A percentile compares a stretch with the other conserved stretches of the same genome.
phyloP scores from a whole-genome alignment of 2,329 filamentous ascomycete genomes.

The Diaporthe capsici region DNA sequence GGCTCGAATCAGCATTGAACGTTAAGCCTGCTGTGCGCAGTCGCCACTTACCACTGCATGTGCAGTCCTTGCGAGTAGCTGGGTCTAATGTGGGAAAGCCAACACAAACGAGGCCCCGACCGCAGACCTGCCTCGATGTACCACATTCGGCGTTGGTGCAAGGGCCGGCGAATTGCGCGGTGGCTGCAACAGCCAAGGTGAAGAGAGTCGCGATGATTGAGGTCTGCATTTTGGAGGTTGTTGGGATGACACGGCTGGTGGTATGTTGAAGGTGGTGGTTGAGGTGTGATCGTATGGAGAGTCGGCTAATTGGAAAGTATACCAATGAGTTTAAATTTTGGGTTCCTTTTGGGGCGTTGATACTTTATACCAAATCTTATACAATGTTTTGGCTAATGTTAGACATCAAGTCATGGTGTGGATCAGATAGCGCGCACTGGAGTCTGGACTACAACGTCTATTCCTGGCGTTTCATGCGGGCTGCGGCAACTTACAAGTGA shows the following conservation, averaged over 20 bases:
- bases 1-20: neutral
- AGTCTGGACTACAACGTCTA: conserved; percentile 6
- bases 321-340: fast-evolving
- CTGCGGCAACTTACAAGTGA: conserved; percentile 10
- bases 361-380: conserved; percentile 1
- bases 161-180: conserved; percentile 18
- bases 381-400: conserved; percentile 1
- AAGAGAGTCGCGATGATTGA: conserved; percentile 12
- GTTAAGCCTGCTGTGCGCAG: neutral
- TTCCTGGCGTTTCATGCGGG: conserved; percentile 28
- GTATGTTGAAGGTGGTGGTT: neutral
- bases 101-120: conserved; percentile 6
- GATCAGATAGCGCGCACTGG: conserved; percentile 1
- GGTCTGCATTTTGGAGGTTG: conserved; percentile 5
- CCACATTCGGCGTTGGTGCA: conserved; percentile 27
- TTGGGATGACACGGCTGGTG: neutral
- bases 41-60: conserved; percentile 24
- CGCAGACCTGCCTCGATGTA: conserved; percentile 15
- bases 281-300: neutral
- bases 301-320: neutral
- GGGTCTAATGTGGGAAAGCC: conserved; percentile 22
- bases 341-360: neutral
- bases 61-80: conserved; percentile 17
- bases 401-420: conserved; percentile 8
- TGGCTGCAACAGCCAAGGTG: neutral